Evolutionary conservation across 1,139 yeast genomes (phyloP).

Genomic region (Ogataea hybrid): DNA sequence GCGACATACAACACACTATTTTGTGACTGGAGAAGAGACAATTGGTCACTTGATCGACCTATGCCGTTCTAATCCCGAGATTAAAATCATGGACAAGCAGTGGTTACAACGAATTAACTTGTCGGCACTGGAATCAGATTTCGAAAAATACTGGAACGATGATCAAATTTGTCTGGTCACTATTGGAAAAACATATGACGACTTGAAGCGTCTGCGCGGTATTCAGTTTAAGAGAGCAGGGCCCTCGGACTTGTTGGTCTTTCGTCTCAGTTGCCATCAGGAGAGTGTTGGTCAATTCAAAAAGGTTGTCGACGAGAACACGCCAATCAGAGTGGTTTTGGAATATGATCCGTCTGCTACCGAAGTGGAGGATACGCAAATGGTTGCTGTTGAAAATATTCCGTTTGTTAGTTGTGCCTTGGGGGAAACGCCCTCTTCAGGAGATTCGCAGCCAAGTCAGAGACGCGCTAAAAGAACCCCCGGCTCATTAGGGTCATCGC

Average conservation of each 20-base stretch:
- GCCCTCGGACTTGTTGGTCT: not conserved
- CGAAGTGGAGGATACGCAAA: too few species aligned
- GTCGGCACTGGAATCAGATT: slow-evolving; percentile 4
- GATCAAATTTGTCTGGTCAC: not conserved
- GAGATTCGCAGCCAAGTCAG: not conserved
- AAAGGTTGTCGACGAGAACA: slow-evolving; percentile 1
- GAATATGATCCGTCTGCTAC: too few species aligned
- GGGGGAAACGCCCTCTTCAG: too few species aligned
- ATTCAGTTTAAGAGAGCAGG: not conserved
- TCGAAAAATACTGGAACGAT: slow-evolving; percentile 1
- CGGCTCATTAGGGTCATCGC: slow-evolving; percentile 6
- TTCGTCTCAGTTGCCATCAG: not conserved
- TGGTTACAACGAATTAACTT: too few species aligned
- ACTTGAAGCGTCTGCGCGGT: not conserved
- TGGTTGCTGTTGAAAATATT: too few species aligned
- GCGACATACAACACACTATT: slow-evolving; percentile 1
- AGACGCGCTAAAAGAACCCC: not conserved
- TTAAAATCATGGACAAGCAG: not conserved
- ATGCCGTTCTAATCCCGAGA: slow-evolving; percentile 1
- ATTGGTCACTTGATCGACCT: slow-evolving; percentile 1
- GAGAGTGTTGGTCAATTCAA: not conserved
- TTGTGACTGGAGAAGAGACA: not conserved
- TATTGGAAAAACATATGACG: not conserved
- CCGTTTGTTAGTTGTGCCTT: too few species aligned
- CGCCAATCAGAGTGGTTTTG: not conserved